These are phyloP conservation scores for Alternaria gansuensis DNA, from an alignment of 2,329 filamentous ascomycete genomes.

Conservation along the genomic window DNA sequence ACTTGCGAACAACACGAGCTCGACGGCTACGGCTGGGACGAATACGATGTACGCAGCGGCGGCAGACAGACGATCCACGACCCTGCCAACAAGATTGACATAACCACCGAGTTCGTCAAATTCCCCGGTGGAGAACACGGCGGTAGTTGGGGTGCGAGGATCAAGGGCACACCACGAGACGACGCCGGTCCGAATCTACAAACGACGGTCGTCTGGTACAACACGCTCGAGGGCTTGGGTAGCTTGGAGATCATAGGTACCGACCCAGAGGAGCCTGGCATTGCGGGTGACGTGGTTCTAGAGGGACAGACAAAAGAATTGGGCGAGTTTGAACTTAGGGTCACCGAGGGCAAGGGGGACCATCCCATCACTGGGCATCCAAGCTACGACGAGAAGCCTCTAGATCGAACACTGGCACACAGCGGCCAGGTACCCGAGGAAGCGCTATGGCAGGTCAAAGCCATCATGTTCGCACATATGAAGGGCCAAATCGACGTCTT, in stretches of 20 bases:
- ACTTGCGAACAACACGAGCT: constrained; percentile 98
- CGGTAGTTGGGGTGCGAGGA: constrained; percentile 89
- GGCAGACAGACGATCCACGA: constrained; percentile 93
- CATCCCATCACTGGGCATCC: constrained; percentile 67
- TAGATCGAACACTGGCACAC: constrained; percentile 78
- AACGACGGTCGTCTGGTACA: constrained; percentile 83
- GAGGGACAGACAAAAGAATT: constrained; percentile 74
- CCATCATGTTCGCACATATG: constrained; percentile 69
- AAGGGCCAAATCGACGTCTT: constrained; percentile 70
- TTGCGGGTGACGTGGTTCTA: constrained; percentile 71
- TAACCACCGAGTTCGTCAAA: constrained; percentile 94
- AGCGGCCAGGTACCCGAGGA: constrained; percentile 73
- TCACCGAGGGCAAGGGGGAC: constrained; percentile 76
- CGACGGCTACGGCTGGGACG: constrained; percentile 96
- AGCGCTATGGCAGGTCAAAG: constrained; percentile 84
- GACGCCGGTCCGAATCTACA: constrained; percentile 72
- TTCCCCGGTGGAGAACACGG: constrained; percentile 84
- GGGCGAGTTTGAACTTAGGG: constrained; percentile 79
- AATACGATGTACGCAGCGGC: constrained; percentile 88
- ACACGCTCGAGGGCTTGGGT: constrained; percentile 78
- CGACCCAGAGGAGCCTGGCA: constrained; percentile 55
- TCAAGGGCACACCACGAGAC: constrained; percentile 80
- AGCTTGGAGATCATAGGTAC: constrained; percentile 70
- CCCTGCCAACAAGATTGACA: constrained; percentile 83
- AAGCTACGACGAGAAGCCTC: constrained; percentile 72